These are phyloP conservation scores for Pyrenochaeta sp. DNA, from an alignment of 2,329 filamentous ascomycete genomes.

Conservation along the genomic window DNA sequence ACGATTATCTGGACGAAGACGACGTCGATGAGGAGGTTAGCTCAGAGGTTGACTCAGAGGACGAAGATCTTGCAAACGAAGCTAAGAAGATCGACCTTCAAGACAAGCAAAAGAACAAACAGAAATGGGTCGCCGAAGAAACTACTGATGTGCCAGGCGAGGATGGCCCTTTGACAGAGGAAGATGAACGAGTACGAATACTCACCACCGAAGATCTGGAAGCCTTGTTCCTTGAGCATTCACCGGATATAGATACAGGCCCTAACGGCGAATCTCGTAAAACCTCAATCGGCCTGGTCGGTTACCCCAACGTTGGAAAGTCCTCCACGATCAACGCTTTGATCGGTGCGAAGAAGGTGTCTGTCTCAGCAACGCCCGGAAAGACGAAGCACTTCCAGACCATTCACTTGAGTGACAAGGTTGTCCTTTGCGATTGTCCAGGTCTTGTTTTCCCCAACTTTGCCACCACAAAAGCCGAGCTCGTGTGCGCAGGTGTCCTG, in stretches of 20 bases:
- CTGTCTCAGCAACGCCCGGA: slow-evolving; percentile 93
- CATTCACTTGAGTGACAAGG: slow-evolving; percentile 87
- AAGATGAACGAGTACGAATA: slow-evolving; percentile 69
- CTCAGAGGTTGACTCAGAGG: slow-evolving; percentile 57
- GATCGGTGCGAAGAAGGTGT: slow-evolving; percentile 98
- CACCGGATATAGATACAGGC: slow-evolving; percentile 65
- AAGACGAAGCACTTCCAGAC: slow-evolving; percentile 99
- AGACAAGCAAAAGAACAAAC: slow-evolving; percentile 52
- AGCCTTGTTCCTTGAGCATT: slow-evolving; percentile 81
- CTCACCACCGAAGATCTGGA: slow-evolving; percentile 93
- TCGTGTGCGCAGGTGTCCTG: slow-evolving; percentile 93
- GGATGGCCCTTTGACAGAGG: slow-evolving; percentile 44
- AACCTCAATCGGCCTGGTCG: slow-evolving; percentile 90
- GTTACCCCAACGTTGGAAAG: slow-evolving; percentile 98
- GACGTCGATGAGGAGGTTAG: slow-evolving; percentile 54
- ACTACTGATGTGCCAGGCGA: slow-evolving; percentile 46
- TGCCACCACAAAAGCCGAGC: slow-evolving; percentile 92
- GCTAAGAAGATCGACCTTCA: slow-evolving; percentile 57
- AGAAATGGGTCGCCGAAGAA: slow-evolving; percentile 54
- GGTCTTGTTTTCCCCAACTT: slow-evolving; percentile 99
- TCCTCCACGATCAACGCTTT: slow-evolving; percentile 99
- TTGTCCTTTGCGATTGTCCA: slow-evolving; percentile 96
- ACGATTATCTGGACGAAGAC: slow-evolving; percentile 53
- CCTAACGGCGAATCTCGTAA: slow-evolving; percentile 66
- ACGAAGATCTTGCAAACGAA: slow-evolving; percentile 57